Percentiles rank a stretch among this genome's conserved stretches.
Conservation (phyloP, 305 asterid genomes). For the Fraxinus platypoda region DNA sequence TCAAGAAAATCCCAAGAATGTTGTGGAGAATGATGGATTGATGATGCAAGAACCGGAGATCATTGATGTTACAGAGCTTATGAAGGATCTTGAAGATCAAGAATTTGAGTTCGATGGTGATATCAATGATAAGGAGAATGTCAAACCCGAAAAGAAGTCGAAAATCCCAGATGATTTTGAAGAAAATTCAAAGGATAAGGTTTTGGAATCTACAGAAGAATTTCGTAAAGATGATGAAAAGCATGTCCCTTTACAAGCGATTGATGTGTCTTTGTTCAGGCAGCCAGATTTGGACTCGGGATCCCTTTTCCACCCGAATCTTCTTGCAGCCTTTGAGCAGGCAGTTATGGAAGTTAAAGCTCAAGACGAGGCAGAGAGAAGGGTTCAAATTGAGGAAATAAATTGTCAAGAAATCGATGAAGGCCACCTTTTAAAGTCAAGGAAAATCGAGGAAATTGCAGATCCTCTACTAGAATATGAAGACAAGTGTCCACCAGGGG, state of each 20-base stretch:
- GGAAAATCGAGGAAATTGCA: constrained; percentile 35
- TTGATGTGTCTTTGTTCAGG: constrained; percentile 47
- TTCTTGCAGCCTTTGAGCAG: constrained; percentile 72
- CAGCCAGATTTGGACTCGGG: constrained; percentile 67
- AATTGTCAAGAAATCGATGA: constrained; percentile 28
- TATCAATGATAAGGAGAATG: constrained; percentile 60
- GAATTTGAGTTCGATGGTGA: constrained; percentile 37
- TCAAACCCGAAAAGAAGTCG: constrained; percentile 26
- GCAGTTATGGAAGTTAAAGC: constrained; percentile 67
- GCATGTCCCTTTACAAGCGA: constrained; percentile 35
- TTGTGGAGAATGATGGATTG: constrained; percentile 11
- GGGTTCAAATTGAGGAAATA: constrained; percentile 28
- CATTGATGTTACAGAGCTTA: constrained; percentile 58
- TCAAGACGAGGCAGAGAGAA: constrained; percentile 46
- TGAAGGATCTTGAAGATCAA: constrained; percentile 69
- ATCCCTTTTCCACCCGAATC: constrained; percentile 74
- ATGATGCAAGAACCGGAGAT: constrained; percentile 50
- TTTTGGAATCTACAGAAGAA: constrained; percentile 14
- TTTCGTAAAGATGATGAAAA: background rate
- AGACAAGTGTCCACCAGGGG: constrained; percentile 80
- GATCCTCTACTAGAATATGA: constrained; percentile 55
- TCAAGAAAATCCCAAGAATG: constrained; percentile 37
- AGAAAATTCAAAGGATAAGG: constrained; percentile 28
- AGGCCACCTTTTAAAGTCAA: constrained; percentile 48
- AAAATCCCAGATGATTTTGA: background rate